Base-by-base conservation (phyloP, 2,329 filamentous ascomycete species). In the Akanthomyces dipterigenus region DNA sequence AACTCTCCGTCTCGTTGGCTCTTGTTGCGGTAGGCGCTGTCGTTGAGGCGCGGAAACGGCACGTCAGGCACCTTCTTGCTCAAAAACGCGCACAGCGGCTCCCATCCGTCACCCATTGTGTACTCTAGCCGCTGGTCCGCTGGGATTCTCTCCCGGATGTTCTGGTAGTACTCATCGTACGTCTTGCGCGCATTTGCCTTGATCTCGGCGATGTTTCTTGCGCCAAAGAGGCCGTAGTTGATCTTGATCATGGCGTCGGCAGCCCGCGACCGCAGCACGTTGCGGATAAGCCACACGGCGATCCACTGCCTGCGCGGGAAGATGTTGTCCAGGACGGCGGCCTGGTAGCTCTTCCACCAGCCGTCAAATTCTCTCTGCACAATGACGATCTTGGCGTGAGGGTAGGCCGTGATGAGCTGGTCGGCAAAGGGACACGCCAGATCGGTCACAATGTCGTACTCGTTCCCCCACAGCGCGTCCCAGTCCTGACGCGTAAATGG, bases 1-100 rank as follows among this genome's bases (percentile, higher is more conserved):
- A 20, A 7, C 18, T 55, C 53, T 40, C 53, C 38, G 2, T 31
- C 20, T 14, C 26, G 22, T 11, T 55, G 53, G 14, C 11, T 24
- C 20, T 34, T 18, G 9, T 36, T 49, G 16, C 48, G 48, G 9
- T 46, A 16, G 14, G 45, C 54, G 45, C 48, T 43, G 46, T 71
- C 68, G 22, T 74, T 74, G 0, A 66, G 55, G 22, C 65, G 64
- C 1, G 72, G 72, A 38, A 73, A 73, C 18, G 68, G 61, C 26
- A 63, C 61, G 1, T 62, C 63, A 0, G 72, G 74, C 6, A 71
- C 59, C 0, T 69, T 26, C 63, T 71, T 73, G 0, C 69, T 71
- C 12, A 76, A 36, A 26, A 76, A 75, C 3, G 60, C 48, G 16
- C 73, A 75, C 9, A 76, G 50, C 1, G 74, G 70, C 26, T 63